These are phyloP conservation scores for Artomyces pyxidatus DNA, from an alignment of 768 basidiomycete species.

Conservation along the genomic window DNA sequence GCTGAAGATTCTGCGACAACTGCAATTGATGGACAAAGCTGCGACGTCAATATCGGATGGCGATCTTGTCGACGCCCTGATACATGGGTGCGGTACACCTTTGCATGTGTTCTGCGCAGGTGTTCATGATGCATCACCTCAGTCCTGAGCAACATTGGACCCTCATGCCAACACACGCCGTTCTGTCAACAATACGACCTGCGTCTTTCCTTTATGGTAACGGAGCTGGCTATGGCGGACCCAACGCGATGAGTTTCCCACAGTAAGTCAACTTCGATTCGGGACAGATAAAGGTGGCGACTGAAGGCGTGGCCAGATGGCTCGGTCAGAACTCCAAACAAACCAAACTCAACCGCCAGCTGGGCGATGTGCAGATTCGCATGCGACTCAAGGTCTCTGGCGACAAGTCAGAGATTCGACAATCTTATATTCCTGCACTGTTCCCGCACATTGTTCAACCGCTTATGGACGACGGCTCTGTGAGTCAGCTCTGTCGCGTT, in stretches of 20 bases:
- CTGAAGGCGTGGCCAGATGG: constrained; percentile 50
- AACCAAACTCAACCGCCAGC: constrained; percentile 66
- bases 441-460: constrained; percentile 77
- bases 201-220: constrained; percentile 76
- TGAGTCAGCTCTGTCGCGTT: constrained; percentile 33
- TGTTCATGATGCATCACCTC: constrained; percentile 1
- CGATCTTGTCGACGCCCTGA: constrained; percentile 86
- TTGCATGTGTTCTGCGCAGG: constrained; percentile 1
- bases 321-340: constrained; percentile 97
- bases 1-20: constrained; percentile 58
- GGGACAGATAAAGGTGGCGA: background rate
- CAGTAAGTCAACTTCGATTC: constrained; percentile 44
- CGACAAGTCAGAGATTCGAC: constrained; percentile 82
- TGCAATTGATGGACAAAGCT: constrained; percentile 79
- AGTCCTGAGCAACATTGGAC: constrained; percentile 95
- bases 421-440: constrained; percentile 86
- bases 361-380: constrained; percentile 86
- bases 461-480: constrained; percentile 62
- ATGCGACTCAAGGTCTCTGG: constrained; percentile 95
- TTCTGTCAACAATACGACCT: constrained; percentile 84
- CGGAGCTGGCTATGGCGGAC: constrained; percentile 57
- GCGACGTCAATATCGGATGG: constrained; percentile 92
- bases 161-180: constrained; percentile 88
- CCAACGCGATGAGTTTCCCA: constrained; percentile 70
- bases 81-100: constrained; percentile 70